A percentile compares a stretch with the other conserved stretches of the same genome.
Conservation (phyloP, 2,329 filamentous ascomycete species). For the Pseudofabraea citricarpa region DNA sequence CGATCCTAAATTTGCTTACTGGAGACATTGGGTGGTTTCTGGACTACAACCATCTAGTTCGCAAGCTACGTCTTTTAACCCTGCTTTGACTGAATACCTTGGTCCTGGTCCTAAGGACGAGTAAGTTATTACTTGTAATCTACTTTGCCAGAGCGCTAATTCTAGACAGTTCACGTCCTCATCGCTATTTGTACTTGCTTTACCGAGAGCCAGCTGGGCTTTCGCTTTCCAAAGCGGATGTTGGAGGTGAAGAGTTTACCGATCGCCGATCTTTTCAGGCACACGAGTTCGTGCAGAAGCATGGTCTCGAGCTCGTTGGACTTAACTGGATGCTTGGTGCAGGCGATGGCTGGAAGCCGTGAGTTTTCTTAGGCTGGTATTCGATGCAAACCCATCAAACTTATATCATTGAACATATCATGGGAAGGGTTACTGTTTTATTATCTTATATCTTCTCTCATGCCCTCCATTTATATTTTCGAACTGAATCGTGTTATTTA, state of each 20-base stretch:
- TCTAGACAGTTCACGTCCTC: not conserved
- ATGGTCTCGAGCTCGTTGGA: conserved; percentile 34
- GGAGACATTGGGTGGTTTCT: conserved; percentile 48
- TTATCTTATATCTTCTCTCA: no score
- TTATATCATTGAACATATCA: no score
- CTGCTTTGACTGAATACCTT: conserved; percentile 37
- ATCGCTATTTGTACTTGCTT: not conserved
- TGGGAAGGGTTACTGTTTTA: no score
- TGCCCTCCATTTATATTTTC: no score
- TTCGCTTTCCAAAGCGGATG: not conserved
- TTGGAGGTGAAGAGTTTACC: conserved; percentile 40
- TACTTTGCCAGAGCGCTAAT: no score
- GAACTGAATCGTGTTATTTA: no score
- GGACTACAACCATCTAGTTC: conserved; percentile 31
- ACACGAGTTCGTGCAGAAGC: conserved; percentile 32
- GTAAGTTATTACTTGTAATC: no score
- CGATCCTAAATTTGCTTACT: conserved; percentile 49
- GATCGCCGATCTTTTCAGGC: conserved; percentile 38
- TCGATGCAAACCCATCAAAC: no score
- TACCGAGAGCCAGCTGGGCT: not conserved
- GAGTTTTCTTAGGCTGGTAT: no score
- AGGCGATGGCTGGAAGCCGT: conserved; percentile 31
- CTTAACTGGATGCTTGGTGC: conserved; percentile 43
- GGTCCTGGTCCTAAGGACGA: conserved; percentile 40
- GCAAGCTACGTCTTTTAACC: conserved; percentile 28